Percentiles rank a stretch among this genome's conserved stretches.
Conservation (phyloP, 2,329 filamentous ascomycete genomes). For the Xylaria sp. region DNA sequence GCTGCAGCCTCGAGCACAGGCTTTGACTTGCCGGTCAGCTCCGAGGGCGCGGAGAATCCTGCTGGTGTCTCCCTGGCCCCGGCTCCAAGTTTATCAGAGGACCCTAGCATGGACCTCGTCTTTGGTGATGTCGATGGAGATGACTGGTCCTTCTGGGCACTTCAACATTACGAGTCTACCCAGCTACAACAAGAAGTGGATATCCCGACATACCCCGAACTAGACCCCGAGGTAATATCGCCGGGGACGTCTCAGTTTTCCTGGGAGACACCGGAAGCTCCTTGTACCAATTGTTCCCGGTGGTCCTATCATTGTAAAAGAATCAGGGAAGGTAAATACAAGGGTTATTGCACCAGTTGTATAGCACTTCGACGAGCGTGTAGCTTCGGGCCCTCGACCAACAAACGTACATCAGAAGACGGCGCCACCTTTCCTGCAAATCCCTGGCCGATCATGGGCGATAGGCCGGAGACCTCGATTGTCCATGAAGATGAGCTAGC, state of each 20-base stretch:
- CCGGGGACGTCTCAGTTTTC: slow-evolving; percentile 48
- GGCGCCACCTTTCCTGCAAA: slow-evolving; percentile 56
- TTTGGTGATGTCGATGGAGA: slow-evolving; percentile 67
- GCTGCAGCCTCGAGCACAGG: slow-evolving; percentile 52
- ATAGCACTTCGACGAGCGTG: slow-evolving; percentile 68
- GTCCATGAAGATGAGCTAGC: slow-evolving; percentile 51
- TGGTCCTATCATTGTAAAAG: slow-evolving; percentile 69
- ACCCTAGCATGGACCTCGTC: slow-evolving; percentile 61
- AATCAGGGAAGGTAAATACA: slow-evolving; percentile 67
- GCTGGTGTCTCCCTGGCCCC: slow-evolving; percentile 44
- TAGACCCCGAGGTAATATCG: slow-evolving; percentile 43
- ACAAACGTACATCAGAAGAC: slow-evolving; percentile 49
- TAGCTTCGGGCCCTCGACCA: slow-evolving; percentile 60
- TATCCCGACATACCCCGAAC: slow-evolving; percentile 46
- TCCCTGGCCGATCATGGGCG: slow-evolving; percentile 57
- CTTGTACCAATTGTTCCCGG: slow-evolving; percentile 63
- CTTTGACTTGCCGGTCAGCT: slow-evolving; percentile 49
- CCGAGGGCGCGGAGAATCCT: slow-evolving; percentile 50
- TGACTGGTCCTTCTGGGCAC: slow-evolving; percentile 67
- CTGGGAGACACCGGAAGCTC: slow-evolving; percentile 57
- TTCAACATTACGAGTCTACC: slow-evolving; percentile 65
- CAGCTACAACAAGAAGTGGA: slow-evolving; percentile 51
- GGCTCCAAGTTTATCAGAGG: slow-evolving; percentile 31
- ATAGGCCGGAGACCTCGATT: slow-evolving; percentile 54
- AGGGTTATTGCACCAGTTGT: slow-evolving; percentile 70